phyloP scores from a whole-genome alignment of 2,329 filamentous ascomycete genomes.

The Fusarium dlaminii region DNA sequence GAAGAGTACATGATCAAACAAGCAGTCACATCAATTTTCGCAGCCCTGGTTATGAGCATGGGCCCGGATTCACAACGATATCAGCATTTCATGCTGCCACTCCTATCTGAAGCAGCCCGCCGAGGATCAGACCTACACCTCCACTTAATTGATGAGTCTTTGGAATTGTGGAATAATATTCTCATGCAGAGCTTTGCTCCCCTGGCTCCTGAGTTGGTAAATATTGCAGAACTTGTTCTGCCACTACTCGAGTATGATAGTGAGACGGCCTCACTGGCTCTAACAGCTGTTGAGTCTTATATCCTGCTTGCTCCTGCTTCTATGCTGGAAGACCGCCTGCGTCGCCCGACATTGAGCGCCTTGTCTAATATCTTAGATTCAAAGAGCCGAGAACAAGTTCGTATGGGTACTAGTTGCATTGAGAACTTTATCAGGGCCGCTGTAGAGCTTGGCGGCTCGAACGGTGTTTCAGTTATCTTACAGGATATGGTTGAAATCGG shows the following conservation, averaged over 20 bases:
- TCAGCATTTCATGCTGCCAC: conserved; percentile 80
- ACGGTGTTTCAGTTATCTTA: conserved; percentile 70
- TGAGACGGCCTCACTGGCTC: conserved; percentile 68
- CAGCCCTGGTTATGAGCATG: conserved; percentile 87
- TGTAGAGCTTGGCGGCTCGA: conserved; percentile 67
- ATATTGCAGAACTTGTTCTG: conserved; percentile 70
- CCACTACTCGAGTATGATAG: conserved; percentile 73
- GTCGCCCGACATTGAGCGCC: conserved; percentile 59
- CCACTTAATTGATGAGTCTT: conserved; percentile 89
- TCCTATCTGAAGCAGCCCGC: conserved; percentile 83
- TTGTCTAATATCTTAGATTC: conserved; percentile 61
- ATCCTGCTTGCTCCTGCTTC: conserved; percentile 75
- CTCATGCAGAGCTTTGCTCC: conserved; percentile 72
- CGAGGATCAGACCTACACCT: conserved; percentile 78
- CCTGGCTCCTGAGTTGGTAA: conserved; percentile 68
- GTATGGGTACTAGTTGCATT: conserved; percentile 67
- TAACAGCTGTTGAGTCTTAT: conserved; percentile 76
- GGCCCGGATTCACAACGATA: conserved; percentile 80
- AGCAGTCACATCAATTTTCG: conserved; percentile 85
- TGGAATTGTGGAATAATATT: conserved; percentile 88
- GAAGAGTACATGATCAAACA: conserved; percentile 95
- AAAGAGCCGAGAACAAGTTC: conserved; percentile 66
- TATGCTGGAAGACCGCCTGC: conserved; percentile 66
- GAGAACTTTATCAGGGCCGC: conserved; percentile 73
- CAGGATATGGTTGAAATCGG: conserved; percentile 72